Conservation (phyloP, 116 monocot genomes). For the Zostera marina region DNA sequence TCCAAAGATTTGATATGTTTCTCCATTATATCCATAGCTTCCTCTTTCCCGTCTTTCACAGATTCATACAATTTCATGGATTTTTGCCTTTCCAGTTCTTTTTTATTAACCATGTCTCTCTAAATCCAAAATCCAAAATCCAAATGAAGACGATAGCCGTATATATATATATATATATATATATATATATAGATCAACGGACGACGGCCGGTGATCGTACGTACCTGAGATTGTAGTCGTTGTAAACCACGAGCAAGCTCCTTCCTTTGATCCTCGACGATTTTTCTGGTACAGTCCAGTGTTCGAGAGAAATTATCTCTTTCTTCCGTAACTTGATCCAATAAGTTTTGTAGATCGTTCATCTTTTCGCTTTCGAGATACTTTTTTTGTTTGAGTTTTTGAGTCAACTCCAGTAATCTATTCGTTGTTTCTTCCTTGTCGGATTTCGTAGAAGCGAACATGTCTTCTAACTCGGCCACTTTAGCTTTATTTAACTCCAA, state of each 20-base stretch:
- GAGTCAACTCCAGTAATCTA: slow-evolving; percentile 32
- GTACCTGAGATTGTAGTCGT: slow-evolving; percentile 60
- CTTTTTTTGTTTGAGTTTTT: slow-evolving; percentile 31
- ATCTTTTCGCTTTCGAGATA: slow-evolving; percentile 33
- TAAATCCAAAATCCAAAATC: too few species aligned
- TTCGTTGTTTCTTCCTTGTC: slow-evolving; percentile 51
- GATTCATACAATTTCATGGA: background rate
- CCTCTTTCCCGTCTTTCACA: background rate
- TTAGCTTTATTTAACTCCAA: slow-evolving; percentile 32
- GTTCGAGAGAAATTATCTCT: slow-evolving; percentile 32
- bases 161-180: too few species aligned
- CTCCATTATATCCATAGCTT: background rate
- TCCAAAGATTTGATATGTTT: background rate
- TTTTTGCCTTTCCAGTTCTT: background rate
- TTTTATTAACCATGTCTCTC: background rate
- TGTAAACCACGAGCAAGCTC: slow-evolving; percentile 37
- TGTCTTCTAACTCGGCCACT: slow-evolving; percentile 40
- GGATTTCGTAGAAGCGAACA: slow-evolving; percentile 23
- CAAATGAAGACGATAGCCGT: too few species aligned
- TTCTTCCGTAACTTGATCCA: slow-evolving; percentile 22
- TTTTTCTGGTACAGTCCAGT: slow-evolving; percentile 30
- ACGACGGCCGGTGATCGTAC: too few species aligned
- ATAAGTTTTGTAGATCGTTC: slow-evolving; percentile 31
- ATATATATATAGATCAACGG: background rate
- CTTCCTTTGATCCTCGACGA: slow-evolving; percentile 35